Evolutionary conservation across 148 eudicot species (phyloP), one percentile per base, ranked within the genome.

Genomic region (Fagopyrum esculentum): DNA sequence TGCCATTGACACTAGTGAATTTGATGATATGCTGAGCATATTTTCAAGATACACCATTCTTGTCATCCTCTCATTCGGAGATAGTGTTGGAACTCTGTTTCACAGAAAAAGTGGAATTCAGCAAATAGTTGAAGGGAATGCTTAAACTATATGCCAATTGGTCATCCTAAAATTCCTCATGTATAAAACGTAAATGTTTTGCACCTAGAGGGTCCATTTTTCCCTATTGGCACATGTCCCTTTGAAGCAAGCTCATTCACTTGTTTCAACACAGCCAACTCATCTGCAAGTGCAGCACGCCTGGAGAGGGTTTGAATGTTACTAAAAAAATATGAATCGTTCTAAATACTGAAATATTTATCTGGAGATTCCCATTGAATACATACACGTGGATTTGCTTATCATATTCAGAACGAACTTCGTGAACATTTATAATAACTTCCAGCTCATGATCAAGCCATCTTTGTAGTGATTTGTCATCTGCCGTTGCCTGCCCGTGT

Each of bases 361-460:
- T 17, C 48, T 55, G 22, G 74, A 77, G 59, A 35, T 35, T 9
- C 64, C 15, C 81, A 73, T 47, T 11, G 69, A 64, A 69, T 76
- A 80, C 99, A 49, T 96, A 96, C 99, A 96, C 98, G 90, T 96
- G 91, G 72, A 91, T 92, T 82, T 96, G 99, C 84, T 96, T 96
- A 84, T 96, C 98, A 74, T 96, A 96, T 77, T 92, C 99, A 30
- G 84, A 85, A 78, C 97, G 97, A 75, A 96, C 99, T 88, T 96
- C 99, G 85, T 96, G 97, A 83, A 96, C 94, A 78, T 96, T 90
- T 69, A 90, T 98, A 93, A 89, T 89, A 78, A 96, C 94, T 83
- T 96, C 98, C 22, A 92, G 87, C 89, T 96, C 99, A 61, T 96
- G 94, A 78, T 96, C 99, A 74, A 96, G 97, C 98, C 98, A 96